Base-by-base conservation (phyloP, 495 filamentous ascomycete species). In the Amphirosellinia nigrospora region DNA sequence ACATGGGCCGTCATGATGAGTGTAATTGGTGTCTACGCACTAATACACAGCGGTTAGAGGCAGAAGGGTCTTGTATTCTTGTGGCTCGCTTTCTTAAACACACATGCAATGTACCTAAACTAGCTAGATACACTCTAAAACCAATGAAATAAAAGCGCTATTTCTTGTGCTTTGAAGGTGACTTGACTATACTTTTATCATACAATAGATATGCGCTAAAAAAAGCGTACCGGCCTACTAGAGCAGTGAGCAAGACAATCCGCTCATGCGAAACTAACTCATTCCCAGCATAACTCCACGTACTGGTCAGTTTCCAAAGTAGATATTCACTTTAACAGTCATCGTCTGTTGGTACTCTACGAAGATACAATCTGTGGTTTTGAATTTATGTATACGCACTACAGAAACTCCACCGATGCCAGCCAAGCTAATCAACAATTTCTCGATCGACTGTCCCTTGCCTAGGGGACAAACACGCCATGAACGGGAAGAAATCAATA, bases 351-450 rank as follows among this genome's bases (percentile, higher is more conserved):
- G 15, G 9, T 59, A 2, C 4, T 36, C 13, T 4, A 39, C 5
- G 7, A 58, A 7, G 23, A 30, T 62, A 69, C 66, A 69, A 69
- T 69, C 9, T 69, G 66, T 52, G 23, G n/a, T n/a, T n/a, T n/a
- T n/a, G n/a, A n/a, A n/a, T 62, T 50, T 50, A 23, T 53, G 9
- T 64, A 46, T 46, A n/a, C n/a, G 38, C 48, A 38, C 59, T 39
- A 26, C 26, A 28, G n/a, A 55, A 26, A 55, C n/a, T 60, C 55
- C 58, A 16, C 67, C 36, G 26, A 50, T 30, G 19, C 64, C 30
- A 41, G 13, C 38, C 19, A 66, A 43, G 50, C 64, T 48, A 50
- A 32, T 15, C 32, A 43, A 43, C 13, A 43, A 7, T 13, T 13
- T 15, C 11, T 32, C 34, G 26, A 30, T 4, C 5, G 7, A 26